Conservation (phyloP, 2,329 filamentous ascomycete genomes). For the Pyricularia pennisetigena region DNA sequence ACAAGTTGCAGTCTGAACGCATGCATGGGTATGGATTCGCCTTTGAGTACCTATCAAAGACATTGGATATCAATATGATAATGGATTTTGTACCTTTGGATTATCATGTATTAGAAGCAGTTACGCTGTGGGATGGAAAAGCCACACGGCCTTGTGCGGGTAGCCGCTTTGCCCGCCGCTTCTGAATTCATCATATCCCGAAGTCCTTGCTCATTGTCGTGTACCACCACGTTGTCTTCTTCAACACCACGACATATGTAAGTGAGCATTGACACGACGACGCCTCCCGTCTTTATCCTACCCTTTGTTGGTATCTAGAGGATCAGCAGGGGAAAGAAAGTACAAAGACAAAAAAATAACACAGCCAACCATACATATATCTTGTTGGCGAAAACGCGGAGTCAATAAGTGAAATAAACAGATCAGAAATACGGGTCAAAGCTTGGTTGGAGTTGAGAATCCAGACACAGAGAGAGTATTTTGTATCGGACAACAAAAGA, state of each 20-base stretch:
- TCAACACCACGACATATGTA: background rate
- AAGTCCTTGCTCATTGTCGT: background rate
- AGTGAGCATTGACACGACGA: background rate
- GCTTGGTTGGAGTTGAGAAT: background rate
- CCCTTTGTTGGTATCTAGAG: background rate
- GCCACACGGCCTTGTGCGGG: background rate
- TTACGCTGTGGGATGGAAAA: background rate
- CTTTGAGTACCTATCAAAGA: too few relatives aligned
- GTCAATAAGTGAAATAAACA: background rate
- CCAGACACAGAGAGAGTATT: background rate
- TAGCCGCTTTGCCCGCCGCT: too few relatives aligned
- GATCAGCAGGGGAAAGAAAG: background rate
- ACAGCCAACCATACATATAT: background rate
- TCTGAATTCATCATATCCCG: background rate
- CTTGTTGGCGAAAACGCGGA: background rate
- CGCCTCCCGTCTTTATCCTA: background rate
- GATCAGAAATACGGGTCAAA: background rate
- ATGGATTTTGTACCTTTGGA: background rate
- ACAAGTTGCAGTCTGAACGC: background rate
- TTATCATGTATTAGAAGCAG: background rate
- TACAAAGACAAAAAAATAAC: background rate
- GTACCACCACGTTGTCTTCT: background rate
- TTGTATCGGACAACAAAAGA: background rate
- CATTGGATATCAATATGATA: background rate
- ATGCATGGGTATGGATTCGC: background rate